These are phyloP conservation scores for Komagataella mondaviorum DNA, from an alignment of 805 yeast genomes.

Conservation along the genomic window DNA sequence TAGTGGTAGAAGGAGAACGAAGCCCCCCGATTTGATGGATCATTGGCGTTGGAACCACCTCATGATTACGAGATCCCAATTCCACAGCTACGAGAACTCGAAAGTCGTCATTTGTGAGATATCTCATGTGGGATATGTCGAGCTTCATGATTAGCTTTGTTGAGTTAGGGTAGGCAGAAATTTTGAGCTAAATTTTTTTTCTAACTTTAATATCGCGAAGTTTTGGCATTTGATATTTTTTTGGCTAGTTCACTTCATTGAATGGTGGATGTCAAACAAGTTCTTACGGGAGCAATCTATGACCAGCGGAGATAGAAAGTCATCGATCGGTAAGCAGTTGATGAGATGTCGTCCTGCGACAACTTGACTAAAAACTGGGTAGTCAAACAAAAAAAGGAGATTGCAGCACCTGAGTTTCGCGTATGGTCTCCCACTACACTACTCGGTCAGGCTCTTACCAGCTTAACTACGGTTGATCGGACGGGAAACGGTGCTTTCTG, in stretches of 20 bases:
- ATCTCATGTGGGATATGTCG: slow-evolving; percentile 89
- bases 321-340: too few species aligned
- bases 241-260: too few species aligned
- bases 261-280: too few species aligned
- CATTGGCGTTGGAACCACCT: slow-evolving; percentile 81
- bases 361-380: too few species aligned
- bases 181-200: not conserved
- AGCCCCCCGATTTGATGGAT: slow-evolving; percentile 72
- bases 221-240: too few species aligned
- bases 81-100: slow-evolving; percentile 82
- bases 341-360: too few species aligned
- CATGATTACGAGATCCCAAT: slow-evolving; percentile 84
- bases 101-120: slow-evolving; percentile 83
- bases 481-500: not conserved
- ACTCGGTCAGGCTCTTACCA: not conserved
- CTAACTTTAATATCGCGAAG: not conserved
- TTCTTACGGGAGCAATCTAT: too few species aligned
- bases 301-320: too few species aligned
- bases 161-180: not conserved
- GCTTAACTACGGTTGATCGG: not conserved
- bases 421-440: not conserved
- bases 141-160: slow-evolving; percentile 50
- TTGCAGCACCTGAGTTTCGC: not conserved
- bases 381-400: not conserved
- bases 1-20: slow-evolving; percentile 63